Conservation (phyloP, 176 grass and related monocot species). For the Carex pumila region DNA sequence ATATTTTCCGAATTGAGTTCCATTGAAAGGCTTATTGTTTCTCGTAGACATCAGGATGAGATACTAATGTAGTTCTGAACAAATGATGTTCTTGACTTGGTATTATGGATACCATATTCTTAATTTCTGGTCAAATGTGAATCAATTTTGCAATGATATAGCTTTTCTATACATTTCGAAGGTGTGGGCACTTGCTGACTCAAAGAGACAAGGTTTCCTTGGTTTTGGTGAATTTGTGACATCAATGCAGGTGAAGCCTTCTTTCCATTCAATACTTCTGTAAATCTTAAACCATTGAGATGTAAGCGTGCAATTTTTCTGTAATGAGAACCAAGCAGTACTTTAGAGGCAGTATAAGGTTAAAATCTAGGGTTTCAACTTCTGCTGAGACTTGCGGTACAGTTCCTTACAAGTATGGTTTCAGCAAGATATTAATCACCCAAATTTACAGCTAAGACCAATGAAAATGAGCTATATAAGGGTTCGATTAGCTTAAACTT, state of each 20-base stretch:
- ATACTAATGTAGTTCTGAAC: neutral
- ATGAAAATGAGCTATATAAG: neutral
- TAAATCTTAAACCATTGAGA: neutral
- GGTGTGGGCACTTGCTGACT: slow-evolving; percentile 92
- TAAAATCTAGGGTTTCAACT: neutral
- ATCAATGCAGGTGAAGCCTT: slow-evolving; percentile 70
- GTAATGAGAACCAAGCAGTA: neutral
- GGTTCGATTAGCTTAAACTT: neutral
- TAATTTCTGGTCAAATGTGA: neutral
- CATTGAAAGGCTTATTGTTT: neutral
- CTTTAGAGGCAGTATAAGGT: neutral
- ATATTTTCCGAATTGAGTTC: neutral
- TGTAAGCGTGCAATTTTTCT: neutral
- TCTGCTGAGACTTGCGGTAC: neutral
- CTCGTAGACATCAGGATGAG: neutral
- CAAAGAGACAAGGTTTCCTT: slow-evolving; percentile 76
- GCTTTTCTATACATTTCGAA: slow-evolving; percentile 23
- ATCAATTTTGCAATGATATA: slow-evolving; percentile 9
- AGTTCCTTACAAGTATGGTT: neutral
- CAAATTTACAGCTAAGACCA: neutral
- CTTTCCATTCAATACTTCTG: neutral
- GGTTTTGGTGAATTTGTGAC: slow-evolving; percentile 65
- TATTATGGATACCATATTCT: neutral
- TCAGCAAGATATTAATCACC: neutral
- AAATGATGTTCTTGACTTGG: neutral